Base-by-base conservation (phyloP, 768 basidiomycete genomes). In the Boletus sp. region DNA sequence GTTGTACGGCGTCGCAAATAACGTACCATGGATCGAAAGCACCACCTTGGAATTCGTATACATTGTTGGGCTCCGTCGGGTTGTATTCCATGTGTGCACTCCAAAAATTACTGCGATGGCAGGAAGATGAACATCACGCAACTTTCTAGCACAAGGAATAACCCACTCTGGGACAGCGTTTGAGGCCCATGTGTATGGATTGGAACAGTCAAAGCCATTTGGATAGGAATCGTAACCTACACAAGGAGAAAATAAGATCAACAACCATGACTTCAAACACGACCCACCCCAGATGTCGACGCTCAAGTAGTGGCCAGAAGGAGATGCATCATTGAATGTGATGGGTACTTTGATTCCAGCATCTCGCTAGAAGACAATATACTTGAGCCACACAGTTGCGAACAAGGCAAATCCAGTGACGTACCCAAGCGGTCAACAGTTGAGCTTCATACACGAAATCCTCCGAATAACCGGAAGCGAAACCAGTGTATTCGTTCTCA, bases 11-110 rank as follows among this genome's bases (percentile, higher is more conserved):
- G 17, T 43, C 74, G 74, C 69, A 71, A 47, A 71, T 61, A 4
- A 76, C 76, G 37, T 72, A 79, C 79, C 79, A 79, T 52, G 72
- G 72, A 61, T 83, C 82, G 40, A 80, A 79, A 15, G 79, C 70
- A 37, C 83, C 83, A 8, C 78, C 81, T 63, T 69, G 60, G 19
- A 55, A 67, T 55, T 64, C 61, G 34, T 58, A 67, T 30, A 61
- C 53, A 27, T 30, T 57, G 49, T 70, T 66, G 17, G 64, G 67
- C n/a, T 46, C 47, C 4, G 32, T 48, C 17, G 68, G 63, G 13
- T 40, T 50, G 41, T 68, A 67, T 34, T 60, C 0, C 58, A 59
- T 44, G 42, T 68, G 64, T 77, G 78, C 58, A 75, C 74, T 55
- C 79, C 79, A 62, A 68, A 77, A 74, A 8, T 11, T n/a, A 2